Base-by-base conservation (phyloP, 768 basidiomycete genomes). In the Lanmaoa pseudosensibilis region DNA sequence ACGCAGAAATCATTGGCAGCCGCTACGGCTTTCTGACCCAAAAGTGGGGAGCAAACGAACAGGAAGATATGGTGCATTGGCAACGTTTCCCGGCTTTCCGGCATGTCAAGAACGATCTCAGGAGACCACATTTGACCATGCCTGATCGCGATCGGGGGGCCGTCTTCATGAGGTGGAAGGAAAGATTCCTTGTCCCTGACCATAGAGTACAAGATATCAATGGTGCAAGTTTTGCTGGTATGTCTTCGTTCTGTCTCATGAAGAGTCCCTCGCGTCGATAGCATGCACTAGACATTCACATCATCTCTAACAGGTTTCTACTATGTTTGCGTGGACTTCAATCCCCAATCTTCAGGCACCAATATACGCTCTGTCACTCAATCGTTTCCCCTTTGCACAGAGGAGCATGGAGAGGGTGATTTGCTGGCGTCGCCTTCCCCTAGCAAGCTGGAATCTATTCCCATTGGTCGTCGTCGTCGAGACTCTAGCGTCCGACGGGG, bases 121-220 rank as follows among this genome's bases (percentile, higher is more conserved):
- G 86, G 69, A 79, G 83, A 67, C 92, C 93, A 0, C 81, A 86
- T 58, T 66, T 92, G 71, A 92, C 90, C 40, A 86, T 96, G 66
- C 75, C 83, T 45, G 88, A 90, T 65, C 78, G 87, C 40, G 86
- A 89, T 65, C 82, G 88, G 47, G 87, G 88, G 2, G 88, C 88
- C 25, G 85, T 94, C 32, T 98, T 98, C 70, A 93, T 98, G 88
- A 80, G 96, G 58, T 95, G 94, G 90, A 98, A 98, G 74, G 96
- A 98, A 74, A 80, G 87, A 66, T 98, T 97, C 73, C 77, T 98
- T 51, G 91, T 98, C n/a, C 94, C 94, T 3, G 92, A 95, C 71
- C 92, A 95, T 74, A 84, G 87, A 56, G 91, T 96, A 32, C 86
- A 91, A 71, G 92, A 95, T 71, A 96, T 98, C 74, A 92, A 85